A percentile compares a stretch with the other conserved stretches of the same genome.
Evolutionary conservation across 192 early-diverging fungal genomes (phyloP).

Genomic region (Piromyces sp.): DNA sequence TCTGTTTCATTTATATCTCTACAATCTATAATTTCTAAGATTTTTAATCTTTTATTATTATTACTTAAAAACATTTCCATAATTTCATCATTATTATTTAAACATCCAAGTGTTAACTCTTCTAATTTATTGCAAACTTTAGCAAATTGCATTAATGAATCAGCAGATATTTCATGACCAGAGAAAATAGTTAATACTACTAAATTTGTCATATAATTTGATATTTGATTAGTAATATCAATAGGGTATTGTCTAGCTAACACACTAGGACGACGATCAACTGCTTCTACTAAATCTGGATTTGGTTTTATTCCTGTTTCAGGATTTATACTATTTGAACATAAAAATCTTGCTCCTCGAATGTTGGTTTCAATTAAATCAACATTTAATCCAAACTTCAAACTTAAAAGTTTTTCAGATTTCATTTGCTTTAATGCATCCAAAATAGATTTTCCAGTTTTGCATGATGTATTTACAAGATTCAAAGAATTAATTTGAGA

Average conservation of each 20-base stretch:
- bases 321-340: background rate
- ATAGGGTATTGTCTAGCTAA: background rate
- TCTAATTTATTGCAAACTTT: background rate
- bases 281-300: background rate
- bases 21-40: background rate
- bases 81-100: background rate
- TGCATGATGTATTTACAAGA: background rate
- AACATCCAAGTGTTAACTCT: background rate
- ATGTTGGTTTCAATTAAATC: background rate
- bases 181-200: background rate
- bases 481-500: background rate
- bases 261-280: background rate
- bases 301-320: background rate
- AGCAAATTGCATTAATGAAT: background rate
- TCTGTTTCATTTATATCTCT: background rate
- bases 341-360: background rate
- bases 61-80: background rate
- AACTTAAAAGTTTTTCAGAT: background rate
- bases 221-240: background rate
- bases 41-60: background rate
- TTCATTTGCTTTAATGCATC: background rate
- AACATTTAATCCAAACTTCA: background rate
- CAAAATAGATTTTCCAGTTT: background rate
- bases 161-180: background rate
- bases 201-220: background rate